Base-by-base conservation (phyloP, 2,329 filamentous ascomycete species). In the Monilinia fructicola region DNA sequence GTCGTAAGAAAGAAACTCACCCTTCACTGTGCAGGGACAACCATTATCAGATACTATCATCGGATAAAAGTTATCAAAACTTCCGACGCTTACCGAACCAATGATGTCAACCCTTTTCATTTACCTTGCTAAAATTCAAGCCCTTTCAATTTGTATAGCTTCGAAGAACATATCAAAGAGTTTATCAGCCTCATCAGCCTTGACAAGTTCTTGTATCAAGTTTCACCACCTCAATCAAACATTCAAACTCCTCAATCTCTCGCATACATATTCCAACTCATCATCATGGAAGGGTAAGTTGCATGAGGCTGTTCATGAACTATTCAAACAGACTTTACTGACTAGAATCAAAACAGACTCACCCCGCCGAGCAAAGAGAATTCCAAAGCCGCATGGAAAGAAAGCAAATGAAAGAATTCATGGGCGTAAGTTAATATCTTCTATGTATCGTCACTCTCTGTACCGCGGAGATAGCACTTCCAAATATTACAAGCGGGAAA, bases 321-420 rank as follows among this genome's bases (percentile, higher is more conserved):
- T 26, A 10, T 40, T 4, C 44, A 18, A 21, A 18, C 16, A 3
- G 21, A 23, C 31, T 42, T 28, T 50, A 58, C 71, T 70, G 68
- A 72, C 54, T 12, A 40, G 56, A 70, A 31, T 16, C 31, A 54
- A 55, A 42, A 69, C 66, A 76, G 75, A 71, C 72, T 77, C 55
- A 73, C 75, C 50, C 72, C 46, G 79, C 87, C 75, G 94, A 98
- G 84, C 91, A 96, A 84, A 91, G 92, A 82, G 92, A 95, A 85
- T 90, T 99, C 78, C 90, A 96, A 81, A 82, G 87, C 81, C 92
- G 95, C 80, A 93, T 99, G 87, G 93, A 98, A 84, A 91, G 91
- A 82, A 96, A 95, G 82, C 95, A 99, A 82, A 92, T 99, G 85
- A 97, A 97, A 83, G 94, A 98, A 78, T 98, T 99, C 78, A 97